A percentile compares a stretch with the other conserved stretches of the same genome.
phyloP scores from a whole-genome alignment of 1,284 basidiomycete genomes.

The Stereum hirsutum region DNA sequence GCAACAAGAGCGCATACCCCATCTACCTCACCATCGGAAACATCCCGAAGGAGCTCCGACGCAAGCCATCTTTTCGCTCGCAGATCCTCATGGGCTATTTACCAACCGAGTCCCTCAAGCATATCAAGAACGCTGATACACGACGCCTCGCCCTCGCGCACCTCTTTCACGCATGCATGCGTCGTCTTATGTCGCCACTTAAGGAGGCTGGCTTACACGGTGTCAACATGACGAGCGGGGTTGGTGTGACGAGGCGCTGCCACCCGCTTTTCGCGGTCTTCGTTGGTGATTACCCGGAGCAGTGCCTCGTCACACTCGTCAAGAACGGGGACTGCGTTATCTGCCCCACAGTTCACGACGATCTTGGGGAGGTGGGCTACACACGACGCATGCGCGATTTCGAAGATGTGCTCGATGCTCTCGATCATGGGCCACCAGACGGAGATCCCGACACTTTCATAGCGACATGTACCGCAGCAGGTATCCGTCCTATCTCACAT shows the following conservation, averaged over 20 bases:
- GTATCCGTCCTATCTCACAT: constrained; percentile 10
- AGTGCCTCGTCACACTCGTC: constrained; percentile 10
- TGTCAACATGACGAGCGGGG: constrained; percentile 9
- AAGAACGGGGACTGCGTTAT: constrained; percentile 3
- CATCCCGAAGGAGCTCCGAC: neutral
- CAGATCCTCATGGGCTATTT: constrained; percentile 4
- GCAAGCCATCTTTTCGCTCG: neutral
- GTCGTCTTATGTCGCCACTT: constrained; percentile 10
- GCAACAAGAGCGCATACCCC: constrained; percentile 1
- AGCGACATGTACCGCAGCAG: constrained; percentile 5
- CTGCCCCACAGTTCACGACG: neutral
- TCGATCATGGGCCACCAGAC: neutral
- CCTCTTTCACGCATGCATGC: constrained; percentile 17
- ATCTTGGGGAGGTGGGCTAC: neutral
- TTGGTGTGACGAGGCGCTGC: constrained; percentile 9
- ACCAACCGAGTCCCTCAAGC: neutral
- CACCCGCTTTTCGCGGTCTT: constrained; percentile 15
- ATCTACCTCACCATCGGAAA: constrained; percentile 5
- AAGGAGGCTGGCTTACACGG: constrained; percentile 10
- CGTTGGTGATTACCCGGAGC: constrained; percentile 18
- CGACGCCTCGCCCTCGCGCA: neutral
- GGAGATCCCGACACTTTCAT: neutral
- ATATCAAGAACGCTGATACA: neutral
- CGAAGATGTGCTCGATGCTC: neutral
- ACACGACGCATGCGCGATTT: neutral